Percentiles rank a stretch among this genome's conserved stretches.
Evolutionary conservation across 1,284 basidiomycete species (phyloP).

Genomic region (Fomitopsis palustris): DNA sequence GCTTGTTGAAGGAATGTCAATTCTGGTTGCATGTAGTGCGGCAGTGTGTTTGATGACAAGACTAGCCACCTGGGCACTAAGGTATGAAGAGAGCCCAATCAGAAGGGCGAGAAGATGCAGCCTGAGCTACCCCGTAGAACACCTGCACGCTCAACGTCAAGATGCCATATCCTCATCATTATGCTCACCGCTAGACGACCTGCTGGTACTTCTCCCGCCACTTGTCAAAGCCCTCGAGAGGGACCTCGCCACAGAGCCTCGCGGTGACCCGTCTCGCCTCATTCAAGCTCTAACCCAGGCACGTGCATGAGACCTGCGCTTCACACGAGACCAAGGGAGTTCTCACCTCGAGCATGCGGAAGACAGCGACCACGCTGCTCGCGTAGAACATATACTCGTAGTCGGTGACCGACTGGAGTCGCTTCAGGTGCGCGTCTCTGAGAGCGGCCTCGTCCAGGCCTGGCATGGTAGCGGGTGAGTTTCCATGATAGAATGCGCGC

Average conservation of each 20-base stretch:
- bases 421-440: constrained; percentile 15
- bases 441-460: constrained; percentile 12
- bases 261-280: constrained; percentile 40
- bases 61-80: too few relatives aligned
- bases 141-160: too few relatives aligned
- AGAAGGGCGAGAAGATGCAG: too few relatives aligned
- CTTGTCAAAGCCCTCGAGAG: constrained; percentile 38
- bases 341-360: constrained; percentile 40
- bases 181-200: constrained; percentile 3
- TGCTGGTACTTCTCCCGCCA: constrained; percentile 34
- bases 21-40: too few relatives aligned
- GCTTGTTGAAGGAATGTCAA: too few relatives aligned
- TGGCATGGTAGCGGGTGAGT: constrained; percentile 13
- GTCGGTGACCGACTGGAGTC: constrained; percentile 28
- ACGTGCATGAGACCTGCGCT: not conserved
- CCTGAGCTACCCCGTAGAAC: too few relatives aligned
- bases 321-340: not conserved
- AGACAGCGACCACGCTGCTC: constrained; percentile 40
- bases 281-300: constrained; percentile 34
- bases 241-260: constrained; percentile 44
- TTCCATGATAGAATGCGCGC: constrained; percentile 40
- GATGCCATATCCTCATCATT: too few relatives aligned
- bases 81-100: too few relatives aligned
- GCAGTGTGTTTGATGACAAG: too few relatives aligned
- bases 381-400: constrained; percentile 46